Base-by-base conservation (phyloP, 441 rosid species). In the Adansonia gregorii region DNA sequence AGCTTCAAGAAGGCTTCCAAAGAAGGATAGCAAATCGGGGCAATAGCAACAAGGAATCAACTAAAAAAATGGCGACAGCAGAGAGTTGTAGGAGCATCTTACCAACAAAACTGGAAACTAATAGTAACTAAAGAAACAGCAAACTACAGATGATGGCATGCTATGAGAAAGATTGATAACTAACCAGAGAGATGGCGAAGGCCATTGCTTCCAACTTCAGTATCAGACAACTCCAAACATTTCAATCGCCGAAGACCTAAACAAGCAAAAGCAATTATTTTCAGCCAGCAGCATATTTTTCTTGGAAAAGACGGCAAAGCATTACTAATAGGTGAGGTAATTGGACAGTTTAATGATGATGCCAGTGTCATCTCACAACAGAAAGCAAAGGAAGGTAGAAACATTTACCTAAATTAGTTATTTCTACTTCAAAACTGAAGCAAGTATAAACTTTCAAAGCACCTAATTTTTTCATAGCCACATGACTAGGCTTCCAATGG, bases 171-270 rank as follows among this genome's bases (percentile, higher is more conserved):
- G 73, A 46, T 22, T 74, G 35, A 82, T 70, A 84, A 60, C 89
- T 81, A 71, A 95, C 99, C 97, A 81, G 97, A 90, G 59, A 95
- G 87, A 86, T 94, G 91, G 76, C 82, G 90, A 65, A 95, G 93
- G 61, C 97, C 99, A 63, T 72, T 84, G 82, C 92, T 94, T 80
- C 95, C 98, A 74, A 94, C 89, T 45, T 86, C 91, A 3, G 99
- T 95, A 67, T 95, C 99, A 5, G 99, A 91, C 86, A 95, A 80
- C 89, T 88, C 99, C 89, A 92, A 88, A 74, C 89, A 90, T 87
- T 91, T 95, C 81, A 93, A 76, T 3, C 46, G 80, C 55, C 68
- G 73, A 80, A 95, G 90, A 61, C 94, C 99, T 95, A 82, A 77
- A 70, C n/a, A 76, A 61, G 73, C 72, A 76, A 72, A 24, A 41